Conservation (phyloP, 2,329 filamentous ascomycete species). For the Ceratocystis diversiconidia region DNA sequence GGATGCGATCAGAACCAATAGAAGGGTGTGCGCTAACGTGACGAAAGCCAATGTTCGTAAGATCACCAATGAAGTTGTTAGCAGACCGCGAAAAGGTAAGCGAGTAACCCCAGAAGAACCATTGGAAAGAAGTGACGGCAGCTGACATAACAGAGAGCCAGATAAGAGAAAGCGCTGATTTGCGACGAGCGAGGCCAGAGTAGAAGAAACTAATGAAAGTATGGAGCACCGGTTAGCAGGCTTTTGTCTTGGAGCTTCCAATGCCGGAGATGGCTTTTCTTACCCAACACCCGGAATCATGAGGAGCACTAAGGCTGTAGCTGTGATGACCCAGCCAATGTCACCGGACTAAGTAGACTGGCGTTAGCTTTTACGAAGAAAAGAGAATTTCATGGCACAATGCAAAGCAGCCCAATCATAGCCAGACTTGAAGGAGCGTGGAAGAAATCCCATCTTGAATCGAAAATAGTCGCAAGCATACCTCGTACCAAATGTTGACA, state of each 20-base stretch:
- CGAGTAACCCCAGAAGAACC: conserved; percentile 90
- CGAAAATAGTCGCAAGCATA: conserved; percentile 26
- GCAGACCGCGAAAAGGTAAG: conserved; percentile 68
- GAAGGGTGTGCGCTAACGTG: conserved; percentile 63
- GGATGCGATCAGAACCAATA: conserved; percentile 57
- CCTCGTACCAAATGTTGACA: conserved; percentile 67
- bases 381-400: too few relatives aligned
- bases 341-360: conserved; percentile 49
- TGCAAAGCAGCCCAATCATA: neutral
- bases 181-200: conserved; percentile 74
- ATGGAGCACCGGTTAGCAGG: neutral
- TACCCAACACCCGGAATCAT: conserved; percentile 85
- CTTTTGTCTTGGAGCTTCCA: neutral
- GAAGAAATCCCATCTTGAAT: too few relatives aligned
- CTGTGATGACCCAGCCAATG: conserved; percentile 70
- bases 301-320: conserved; percentile 70
- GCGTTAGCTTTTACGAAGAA: neutral
- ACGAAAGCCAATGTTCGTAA: conserved; percentile 66
- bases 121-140: conserved; percentile 75
- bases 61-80: conserved; percentile 60
- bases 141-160: conserved; percentile 83
- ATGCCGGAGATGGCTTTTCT: conserved; percentile 23
- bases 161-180: conserved; percentile 77
- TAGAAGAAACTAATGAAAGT: conserved; percentile 55
- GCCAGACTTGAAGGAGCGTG: neutral